Base-by-base conservation (phyloP, 257 asterid genomes). In the Nyctanthes arbortristis region DNA sequence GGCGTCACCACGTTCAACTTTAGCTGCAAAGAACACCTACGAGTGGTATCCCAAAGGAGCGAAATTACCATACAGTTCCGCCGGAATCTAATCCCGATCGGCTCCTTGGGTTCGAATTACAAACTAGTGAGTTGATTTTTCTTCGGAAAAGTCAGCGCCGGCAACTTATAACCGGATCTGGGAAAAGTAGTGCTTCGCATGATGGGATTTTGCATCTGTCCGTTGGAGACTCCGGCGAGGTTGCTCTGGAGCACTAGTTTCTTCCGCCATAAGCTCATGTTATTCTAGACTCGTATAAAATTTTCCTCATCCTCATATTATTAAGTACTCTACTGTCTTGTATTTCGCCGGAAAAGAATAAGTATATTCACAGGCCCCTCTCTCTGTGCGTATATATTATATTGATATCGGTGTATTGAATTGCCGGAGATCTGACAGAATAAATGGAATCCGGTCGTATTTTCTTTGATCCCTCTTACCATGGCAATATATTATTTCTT, bases 211-310 rank as follows among this genome's bases (percentile, higher is more conserved):
- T 84, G 95, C 78, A 75, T 91, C 67, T 93, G 93, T 58, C 97
- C 96, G 79, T 79, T 91, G 95, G 92, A 88, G 24, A 78, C 84
- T 25, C 97, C 97, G 90, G 96, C 99, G 72, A 86, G 97, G 85
- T 78, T 94, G 56, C 90, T 94, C 43, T 94, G 99, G 99, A 89
- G 94, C 80, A 91, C 97, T 63, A 94, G 99, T 77, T 94, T 94
- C 85, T 94, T 94, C 86, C 99, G 99, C 89, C 99, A 94, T 77
- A 94, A 94, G 95, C 81, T 88, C 71, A 91, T 89, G 96, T 74
- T 89, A 24, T 94, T 94, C 79, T 91, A 82, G 79, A 69, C 33
- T 39, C 25, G 28, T 69, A 63, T 24, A 39, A 12, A 18, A 54
- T 28, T n/a, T n/a, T n/a, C n/a, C n/a, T 73, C 60, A 39, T 34